phyloP scores from a whole-genome alignment of 2,329 filamentous ascomycete species.

The Lasiodiplodia sp. region DNA sequence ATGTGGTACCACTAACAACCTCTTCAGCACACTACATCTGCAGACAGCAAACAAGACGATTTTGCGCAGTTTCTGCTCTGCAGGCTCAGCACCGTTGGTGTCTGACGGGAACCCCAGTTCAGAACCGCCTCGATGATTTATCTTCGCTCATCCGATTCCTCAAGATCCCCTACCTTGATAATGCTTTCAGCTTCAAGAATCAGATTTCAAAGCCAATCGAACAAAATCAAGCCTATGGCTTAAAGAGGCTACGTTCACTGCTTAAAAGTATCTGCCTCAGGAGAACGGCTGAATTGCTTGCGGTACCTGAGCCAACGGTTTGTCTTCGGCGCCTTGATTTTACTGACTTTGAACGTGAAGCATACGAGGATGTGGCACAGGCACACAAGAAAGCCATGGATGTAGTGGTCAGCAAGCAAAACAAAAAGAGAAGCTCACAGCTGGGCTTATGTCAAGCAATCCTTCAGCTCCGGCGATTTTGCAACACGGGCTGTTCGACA shows the following conservation, averaged over 20 bases:
- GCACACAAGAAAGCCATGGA: neutral
- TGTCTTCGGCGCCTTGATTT: neutral
- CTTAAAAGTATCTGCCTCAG: neutral
- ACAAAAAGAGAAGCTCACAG: constrained; percentile 15
- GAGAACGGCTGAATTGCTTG: neutral
- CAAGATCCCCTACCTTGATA: constrained; percentile 33
- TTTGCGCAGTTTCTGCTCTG: constrained; percentile 50
- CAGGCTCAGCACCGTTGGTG: constrained; percentile 58
- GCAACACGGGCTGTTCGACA: constrained; percentile 32
- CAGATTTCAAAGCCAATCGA: constrained; percentile 11
- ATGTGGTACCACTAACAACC: neutral
- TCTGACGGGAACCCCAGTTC: constrained; percentile 55
- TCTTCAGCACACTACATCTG: constrained; percentile 56
- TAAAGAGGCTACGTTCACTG: neutral
- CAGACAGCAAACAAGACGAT: constrained; percentile 52
- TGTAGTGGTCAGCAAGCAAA: neutral
- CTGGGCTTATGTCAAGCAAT: constrained; percentile 30
- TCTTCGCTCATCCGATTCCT: constrained; percentile 35
- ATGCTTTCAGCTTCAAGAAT: constrained; percentile 27
- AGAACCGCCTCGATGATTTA: constrained; percentile 36
- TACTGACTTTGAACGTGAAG: neutral
- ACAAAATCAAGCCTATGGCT: neutral
- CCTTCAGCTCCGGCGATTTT: constrained; percentile 34
- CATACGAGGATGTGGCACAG: neutral
- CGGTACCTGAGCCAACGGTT: neutral